Base-by-base conservation (phyloP, 352 stramenopile species). In the Pythium sukuiense region DNA sequence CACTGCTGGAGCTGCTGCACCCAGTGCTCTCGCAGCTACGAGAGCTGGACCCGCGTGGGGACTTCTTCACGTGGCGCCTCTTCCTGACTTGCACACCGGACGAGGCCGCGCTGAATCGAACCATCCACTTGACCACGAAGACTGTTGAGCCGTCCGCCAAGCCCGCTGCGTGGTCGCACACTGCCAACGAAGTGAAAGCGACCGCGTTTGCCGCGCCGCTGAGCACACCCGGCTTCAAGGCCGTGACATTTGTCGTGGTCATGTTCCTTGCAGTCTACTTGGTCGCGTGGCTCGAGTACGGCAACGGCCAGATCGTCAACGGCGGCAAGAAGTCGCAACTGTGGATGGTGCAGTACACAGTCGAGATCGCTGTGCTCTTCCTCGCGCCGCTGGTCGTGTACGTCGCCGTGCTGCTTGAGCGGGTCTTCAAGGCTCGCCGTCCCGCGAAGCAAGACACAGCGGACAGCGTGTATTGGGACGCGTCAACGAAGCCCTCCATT, bases 1-100 rank as follows among this genome's bases (percentile, higher is more conserved):
- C 73, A 2, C 30, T 81, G 39, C 50, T 83, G 3, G 65, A 79
- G 37, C 59, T 76, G 54, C 65, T 79, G 26, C 61, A 71, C 27
- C 68, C 67, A 24, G 35, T 75, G 52, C 50, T 81, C 0, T 18
- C 32, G 20, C 45, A 39, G 3, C 45, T 80, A 11, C 41, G 65
- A 12, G 71, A 78, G 50, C 39, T 76, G 11, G 73, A 80, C 24
- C 71, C 73, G 2, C 18, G 65, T 3, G 61, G 60, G 29, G 16
- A 60, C 2, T 69, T 63, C 43, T 69, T 79, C 52, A 70, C 14
- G 9, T 39, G 70, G 6, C 39, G 67, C 46, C 57, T 77, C 14
- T 68, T 45, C 32, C 37, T 76, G 37, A 79, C 72, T 3, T 26
- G 46, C 12, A 29, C 24, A 27, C 60, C 57, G 4, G 35, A 20